Evolutionary conservation across 345 rosid species (phyloP), one percentile per base, ranked within the genome.

Genomic region (Citrus maxima): DNA sequence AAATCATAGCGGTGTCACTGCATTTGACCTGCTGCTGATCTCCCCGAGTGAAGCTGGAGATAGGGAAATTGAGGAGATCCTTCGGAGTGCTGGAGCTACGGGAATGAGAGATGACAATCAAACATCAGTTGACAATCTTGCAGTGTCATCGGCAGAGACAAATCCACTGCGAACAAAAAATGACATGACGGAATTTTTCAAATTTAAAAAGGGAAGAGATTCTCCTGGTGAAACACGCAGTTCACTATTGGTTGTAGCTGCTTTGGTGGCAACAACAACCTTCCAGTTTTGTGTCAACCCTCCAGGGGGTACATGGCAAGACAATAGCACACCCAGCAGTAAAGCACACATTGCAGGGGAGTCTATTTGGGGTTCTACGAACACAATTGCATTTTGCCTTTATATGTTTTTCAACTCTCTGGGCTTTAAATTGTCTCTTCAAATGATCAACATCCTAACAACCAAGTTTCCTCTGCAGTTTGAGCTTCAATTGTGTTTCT

Each of bases 21-120:
- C 88, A 12, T 67, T 89, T 24, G 89, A 88, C 78, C 46, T 87
- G 79, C 79, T 85, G 6, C 75, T 78, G 76, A 87, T 85, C 24
- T 85, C 87, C 82, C 90, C 89, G 37, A 89, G 92, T 27, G 87
- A 91, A 85, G 89, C 89, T 35, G 92, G 92, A 0, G 91, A 90
- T n/a, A 74, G 88, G 75, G 92, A 88, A 79, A 84, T 90, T 5
- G 70, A 73, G 4, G 90, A 86, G 63, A 85, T 75, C 71, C 86
- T 87, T 69, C 78, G 6, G 18, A 37, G 25, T 10, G 82, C 86
- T 27, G 92, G 91, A 76, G 91, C 86, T 64, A 63, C 64, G 63
- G 81, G 74, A 73, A 80, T 78, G 18, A 77, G 37, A 75, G 81
- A 82, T 9, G 22, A 40, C 12, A 40, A 40, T 40, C 46, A 10